Evolutionary conservation across 2,329 filamentous ascomycete species (phyloP).

Genomic region (Ceratocystis ficicola): DNA sequence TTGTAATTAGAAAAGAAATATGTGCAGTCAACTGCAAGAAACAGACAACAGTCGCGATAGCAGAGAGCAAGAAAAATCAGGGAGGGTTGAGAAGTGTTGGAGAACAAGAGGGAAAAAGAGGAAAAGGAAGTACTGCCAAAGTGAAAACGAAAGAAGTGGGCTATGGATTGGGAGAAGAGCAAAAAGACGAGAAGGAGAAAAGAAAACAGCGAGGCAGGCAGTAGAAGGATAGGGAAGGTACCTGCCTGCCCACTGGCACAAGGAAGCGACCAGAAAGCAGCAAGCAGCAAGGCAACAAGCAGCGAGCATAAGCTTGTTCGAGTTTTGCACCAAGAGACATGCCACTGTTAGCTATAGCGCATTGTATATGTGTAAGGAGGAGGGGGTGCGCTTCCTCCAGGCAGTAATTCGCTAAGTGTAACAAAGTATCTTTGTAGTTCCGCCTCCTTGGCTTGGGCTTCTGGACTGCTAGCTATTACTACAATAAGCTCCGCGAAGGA

Average conservation of each 20-base stretch:
- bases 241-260: background rate
- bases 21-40: conserved; percentile 21
- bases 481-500: too few relatives aligned
- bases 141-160: conserved; percentile 15
- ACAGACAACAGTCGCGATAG: conserved; percentile 17
- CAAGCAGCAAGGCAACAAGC: background rate
- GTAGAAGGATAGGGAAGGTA: conserved; percentile 3
- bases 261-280: background rate
- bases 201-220: conserved; percentile 12
- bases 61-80: conserved; percentile 14
- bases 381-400: background rate
- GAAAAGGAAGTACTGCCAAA: background rate
- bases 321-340: background rate
- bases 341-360: background rate
- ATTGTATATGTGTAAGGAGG: background rate
- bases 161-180: conserved; percentile 12
- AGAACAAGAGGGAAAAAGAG: conserved; percentile 13
- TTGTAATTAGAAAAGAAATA: conserved; percentile 21
- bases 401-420: conserved; percentile 8
- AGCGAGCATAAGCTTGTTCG: conserved; percentile 6
- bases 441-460: background rate
- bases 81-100: conserved; percentile 5
- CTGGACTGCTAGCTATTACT: background rate
- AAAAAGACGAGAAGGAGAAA: conserved; percentile 7
- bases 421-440: conserved; percentile 4